Base-by-base conservation (phyloP, 306 rosid genomes). In the Rosa lucieae region DNA sequence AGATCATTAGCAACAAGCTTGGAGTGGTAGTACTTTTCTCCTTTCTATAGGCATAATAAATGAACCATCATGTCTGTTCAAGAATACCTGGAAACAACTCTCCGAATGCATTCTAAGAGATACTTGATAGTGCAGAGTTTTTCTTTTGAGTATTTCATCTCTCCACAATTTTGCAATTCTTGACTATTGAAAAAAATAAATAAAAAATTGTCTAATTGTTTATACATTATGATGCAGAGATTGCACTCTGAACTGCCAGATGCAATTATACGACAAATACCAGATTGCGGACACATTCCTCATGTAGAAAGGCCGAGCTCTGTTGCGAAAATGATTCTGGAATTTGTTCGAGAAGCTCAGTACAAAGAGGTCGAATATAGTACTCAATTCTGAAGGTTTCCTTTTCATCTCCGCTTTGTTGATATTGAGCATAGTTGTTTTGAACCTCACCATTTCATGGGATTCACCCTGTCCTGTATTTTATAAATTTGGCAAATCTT, bases 251-350 rank as follows among this genome's bases (percentile, higher is more conserved):
- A 92, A 83, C 79, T 92, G 82, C 92, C 97, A 79, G 88, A 89
- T 75, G 97, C 93, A 71, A 66, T 81, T 47, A 29, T 92, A 76
- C 92, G 90, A 70, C 97, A 86, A 85, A 88, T 92, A 84, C 86
- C 94, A 42, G 73, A 89, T 35, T 95, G 99, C 18, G 97, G 98
- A n/a, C 98, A 95, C 79, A 58, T 95, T 82, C 98, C 99, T 82
- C 97, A 91, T 77, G 91, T 91, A 23, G 96, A 95, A 78, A 93
- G 78, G 86, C 98, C 99, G 40, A 88, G 79, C 78, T 76, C 77
- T 39, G 90, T 87, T 48, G 85, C 86, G 23, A 85, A 90, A 83
- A 69, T 95, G 83, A 89, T 91, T 53, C 68, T 66, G 73, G 95
- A 90, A 66, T 91, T 92, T 89, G 81, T 86, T 84, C 85, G 78